Percentiles rank a stretch among this genome's conserved stretches.
phyloP scores from a whole-genome alignment of 169 alveolate genomes.

The Plasmodium vinckei region DNA sequence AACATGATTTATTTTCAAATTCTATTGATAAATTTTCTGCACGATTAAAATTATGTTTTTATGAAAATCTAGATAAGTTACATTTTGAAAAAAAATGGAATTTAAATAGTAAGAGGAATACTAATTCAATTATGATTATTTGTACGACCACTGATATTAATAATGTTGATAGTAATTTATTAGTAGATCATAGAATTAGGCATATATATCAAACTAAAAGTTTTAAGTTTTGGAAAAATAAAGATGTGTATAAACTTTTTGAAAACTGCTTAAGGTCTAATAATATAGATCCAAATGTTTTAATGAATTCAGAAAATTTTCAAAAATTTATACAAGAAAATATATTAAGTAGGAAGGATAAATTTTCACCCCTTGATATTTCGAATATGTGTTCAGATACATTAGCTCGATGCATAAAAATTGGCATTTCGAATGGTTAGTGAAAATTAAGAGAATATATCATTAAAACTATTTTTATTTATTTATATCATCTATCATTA shows the following conservation, averaged over 20 bases:
- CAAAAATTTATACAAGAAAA: constrained; percentile 9
- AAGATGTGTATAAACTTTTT: constrained; percentile 34
- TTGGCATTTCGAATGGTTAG: constrained; percentile 24
- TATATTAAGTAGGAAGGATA: constrained; percentile 17
- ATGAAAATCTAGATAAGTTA: constrained; percentile 44
- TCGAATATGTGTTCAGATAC: constrained; percentile 26
- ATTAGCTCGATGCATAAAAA: constrained; percentile 5
- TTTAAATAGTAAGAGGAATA: not conserved
- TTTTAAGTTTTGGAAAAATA: constrained; percentile 16
- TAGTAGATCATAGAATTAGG: constrained; percentile 15
- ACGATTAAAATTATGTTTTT: constrained; percentile 63
- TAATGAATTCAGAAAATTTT: constrained; percentile 17
- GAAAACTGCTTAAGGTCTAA: constrained; percentile 7
- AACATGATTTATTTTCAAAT: not conserved
- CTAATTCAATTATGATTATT: constrained; percentile 15
- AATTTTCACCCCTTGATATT: constrained; percentile 29
- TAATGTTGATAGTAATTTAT: constrained; percentile 34
- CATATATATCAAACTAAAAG: constrained; percentile 27
- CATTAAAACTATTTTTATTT: not conserved
- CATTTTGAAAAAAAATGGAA: constrained; percentile 47
- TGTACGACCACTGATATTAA: constrained; percentile 34
- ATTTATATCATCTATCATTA: not conserved
- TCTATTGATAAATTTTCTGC: constrained; percentile 4
- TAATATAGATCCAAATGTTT: constrained; percentile 25
- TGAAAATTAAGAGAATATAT: not conserved